Evolutionary conservation across 2,329 filamentous ascomycete species (phyloP).

Genomic region (Scedosporium aurantiacum): DNA sequence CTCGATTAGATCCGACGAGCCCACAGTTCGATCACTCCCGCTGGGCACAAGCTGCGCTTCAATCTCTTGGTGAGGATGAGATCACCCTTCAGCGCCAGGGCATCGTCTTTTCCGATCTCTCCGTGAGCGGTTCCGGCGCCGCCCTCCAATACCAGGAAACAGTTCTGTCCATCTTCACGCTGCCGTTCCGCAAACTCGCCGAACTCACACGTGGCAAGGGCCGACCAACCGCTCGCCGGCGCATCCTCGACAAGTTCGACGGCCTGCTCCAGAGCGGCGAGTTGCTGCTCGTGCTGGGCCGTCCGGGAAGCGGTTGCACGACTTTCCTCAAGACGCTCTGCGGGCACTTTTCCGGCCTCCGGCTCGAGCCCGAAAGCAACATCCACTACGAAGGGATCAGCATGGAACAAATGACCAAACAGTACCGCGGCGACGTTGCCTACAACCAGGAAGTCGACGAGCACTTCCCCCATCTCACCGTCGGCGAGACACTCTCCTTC

Average conservation of each 20-base stretch:
- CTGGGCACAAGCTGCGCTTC: background rate
- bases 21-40: background rate
- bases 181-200: constrained; percentile 30
- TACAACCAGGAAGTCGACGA: constrained; percentile 83
- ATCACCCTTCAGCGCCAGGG: constrained; percentile 43
- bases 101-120: constrained; percentile 53
- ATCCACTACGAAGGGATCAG: constrained; percentile 68
- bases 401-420: constrained; percentile 55
- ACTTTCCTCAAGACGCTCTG: constrained; percentile 59
- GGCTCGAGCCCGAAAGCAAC: constrained; percentile 46
- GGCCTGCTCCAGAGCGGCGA: constrained; percentile 42
- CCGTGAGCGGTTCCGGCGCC: constrained; percentile 54
- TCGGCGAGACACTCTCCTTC: constrained; percentile 77
- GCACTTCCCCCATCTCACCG: constrained; percentile 74
- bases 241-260: background rate
- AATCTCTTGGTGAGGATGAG: constrained; percentile 28
- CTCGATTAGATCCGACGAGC: background rate
- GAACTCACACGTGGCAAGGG: background rate
- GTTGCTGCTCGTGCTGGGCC: constrained; percentile 76
- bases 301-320: constrained; percentile 62
- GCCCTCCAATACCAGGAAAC: constrained; percentile 60
- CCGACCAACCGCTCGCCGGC: background rate
- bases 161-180: constrained; percentile 46
- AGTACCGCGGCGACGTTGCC: constrained; percentile 70
- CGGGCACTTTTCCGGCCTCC: constrained; percentile 51